Evolutionary conservation across 1,284 basidiomycete species (phyloP), one percentile per base, ranked within the genome.

Genomic region (Moesziomyces parantarcticus): DNA sequence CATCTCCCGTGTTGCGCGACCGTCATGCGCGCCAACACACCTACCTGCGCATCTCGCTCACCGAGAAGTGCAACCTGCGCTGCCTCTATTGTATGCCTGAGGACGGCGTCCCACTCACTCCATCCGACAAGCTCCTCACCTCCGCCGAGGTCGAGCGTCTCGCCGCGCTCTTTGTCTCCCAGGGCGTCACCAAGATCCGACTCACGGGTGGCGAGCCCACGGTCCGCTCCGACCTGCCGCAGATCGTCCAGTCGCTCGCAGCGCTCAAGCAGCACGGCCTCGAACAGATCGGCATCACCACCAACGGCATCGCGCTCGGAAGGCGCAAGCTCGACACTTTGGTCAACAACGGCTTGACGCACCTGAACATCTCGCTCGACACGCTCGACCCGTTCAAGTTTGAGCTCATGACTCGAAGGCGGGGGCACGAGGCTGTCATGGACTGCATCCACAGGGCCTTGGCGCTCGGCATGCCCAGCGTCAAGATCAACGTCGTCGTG

Each of bases 11-110:
- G 14, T 58, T 80, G 16, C 61, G 55, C 3, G 79, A 81, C 45
- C 63, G 70, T n/a, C 68, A 73, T 44, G 47, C 61, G 4, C 66
- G 79, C 0, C 59, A 70, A 25, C 92, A 94, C 83, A 90, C 92
- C 82, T 94, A 94, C 82, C 87, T 94, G 16, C 88, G 92, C 47
- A 92, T 94, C 62, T 93, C 92, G 3, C 85, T 94, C 43, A 94
- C 93, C 0, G 93, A 95, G 83, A 87, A 89, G 61, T 95, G 93
- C 84, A 94, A 94, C 84, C 85, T 95, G 55, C 88, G 93, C 84
- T 94, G 93, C 91, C 75, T 92, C 78, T 94, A 94, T 80, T 95
- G 93, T 80, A 95, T 94, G 93, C 93, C 92, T 2, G 89, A 87
- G 58, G 89, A 92, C 76, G 92, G 92, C 36, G 86, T 93, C 1